Evolutionary conservation across 192 early-diverging fungal genomes (phyloP).

Genomic region (Coemansia sp.): DNA sequence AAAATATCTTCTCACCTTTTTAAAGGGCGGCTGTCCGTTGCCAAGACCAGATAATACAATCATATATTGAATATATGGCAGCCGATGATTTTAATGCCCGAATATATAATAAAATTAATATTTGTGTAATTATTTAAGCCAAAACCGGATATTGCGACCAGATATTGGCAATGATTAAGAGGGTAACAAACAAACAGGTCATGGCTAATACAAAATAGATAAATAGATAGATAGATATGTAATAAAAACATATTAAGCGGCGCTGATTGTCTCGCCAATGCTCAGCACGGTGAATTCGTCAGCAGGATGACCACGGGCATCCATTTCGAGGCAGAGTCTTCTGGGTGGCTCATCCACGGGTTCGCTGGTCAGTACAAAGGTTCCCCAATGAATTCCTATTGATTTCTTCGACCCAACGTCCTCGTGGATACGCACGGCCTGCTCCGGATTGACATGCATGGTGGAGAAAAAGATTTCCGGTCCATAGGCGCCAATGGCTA

Average conservation of each 20-base stretch:
- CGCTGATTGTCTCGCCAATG: slow-evolving; percentile 54
- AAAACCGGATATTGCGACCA: too few relatives aligned
- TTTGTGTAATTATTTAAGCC: too few relatives aligned
- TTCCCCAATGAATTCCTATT: slow-evolving; percentile 85
- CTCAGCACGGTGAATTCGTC: slow-evolving; percentile 47
- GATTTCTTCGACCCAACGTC: slow-evolving; percentile 64
- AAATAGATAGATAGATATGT: too few relatives aligned
- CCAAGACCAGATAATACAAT: too few relatives aligned
- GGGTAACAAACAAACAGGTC: too few relatives aligned
- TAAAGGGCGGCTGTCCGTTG: too few relatives aligned
- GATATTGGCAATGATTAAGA: too few relatives aligned
- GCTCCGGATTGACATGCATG: slow-evolving; percentile 77
- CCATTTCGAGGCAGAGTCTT: slow-evolving; percentile 57
- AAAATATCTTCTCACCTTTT: too few relatives aligned
- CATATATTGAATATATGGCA: too few relatives aligned
- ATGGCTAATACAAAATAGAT: too few relatives aligned
- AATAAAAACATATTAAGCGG: background rate
- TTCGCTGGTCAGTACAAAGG: slow-evolving; percentile 74
- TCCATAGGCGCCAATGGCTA: slow-evolving; percentile 84
- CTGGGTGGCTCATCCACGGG: slow-evolving; percentile 64
- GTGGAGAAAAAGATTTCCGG: slow-evolving; percentile 66
- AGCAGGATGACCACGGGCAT: slow-evolving; percentile 50
- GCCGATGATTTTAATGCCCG: too few relatives aligned
- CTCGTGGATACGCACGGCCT: slow-evolving; percentile 75
- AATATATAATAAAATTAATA: too few relatives aligned